Evolutionary conservation across 129 eudicot species (phyloP), one percentile per base, ranked within the genome.

Genomic region (Heracleum sosnowskyi): DNA sequence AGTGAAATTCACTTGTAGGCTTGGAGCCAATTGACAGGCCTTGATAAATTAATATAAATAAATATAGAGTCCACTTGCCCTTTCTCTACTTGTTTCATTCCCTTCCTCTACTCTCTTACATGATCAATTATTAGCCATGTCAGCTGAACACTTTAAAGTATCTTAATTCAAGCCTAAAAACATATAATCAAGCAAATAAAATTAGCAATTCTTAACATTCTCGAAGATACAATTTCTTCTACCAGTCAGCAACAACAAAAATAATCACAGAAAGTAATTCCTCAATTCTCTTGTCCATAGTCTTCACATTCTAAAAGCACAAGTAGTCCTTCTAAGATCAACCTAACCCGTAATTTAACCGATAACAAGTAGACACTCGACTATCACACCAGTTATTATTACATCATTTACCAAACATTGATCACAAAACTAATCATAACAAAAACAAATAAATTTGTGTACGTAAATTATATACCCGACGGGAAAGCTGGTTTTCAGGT

Each of bases 401-500:
- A 13, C 62, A 51, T 55, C 68, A 64, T 13, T 31, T 64, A 63
- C 39, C 39, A 15, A 64, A 28, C 36, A 12, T 6, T 51, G 22
- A 49, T 75, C 77, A 34, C 7, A 49, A 18, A 69, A 79, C 10
- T n/a, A 69, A 24, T 51, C 0, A 36, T 2, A 36, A 2, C 4
- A 22, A 62, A 77, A 41, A 24, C 31, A 77, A 41, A 60, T 2
- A 24, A 13, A 31, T 55, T 9, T 5, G 22, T 57, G 47, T 24
- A 26, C 44, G 46, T 46, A 29, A 1, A 60, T 2, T 16, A 76
- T 79, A 41, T 42, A 94, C 97, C 88, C 82, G 86, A 8, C 98
- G 87, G 22, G 83, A 86, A 31, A 88, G 96, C 36, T 94, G 97
- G 73, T 94, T 83, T 39, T 88, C 86, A 69, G 98, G 97, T 68